Percentiles rank a stretch among this genome's conserved stretches.
Evolutionary conservation across 805 yeast species (phyloP).

Genomic region (Ascoidea tarda): DNA sequence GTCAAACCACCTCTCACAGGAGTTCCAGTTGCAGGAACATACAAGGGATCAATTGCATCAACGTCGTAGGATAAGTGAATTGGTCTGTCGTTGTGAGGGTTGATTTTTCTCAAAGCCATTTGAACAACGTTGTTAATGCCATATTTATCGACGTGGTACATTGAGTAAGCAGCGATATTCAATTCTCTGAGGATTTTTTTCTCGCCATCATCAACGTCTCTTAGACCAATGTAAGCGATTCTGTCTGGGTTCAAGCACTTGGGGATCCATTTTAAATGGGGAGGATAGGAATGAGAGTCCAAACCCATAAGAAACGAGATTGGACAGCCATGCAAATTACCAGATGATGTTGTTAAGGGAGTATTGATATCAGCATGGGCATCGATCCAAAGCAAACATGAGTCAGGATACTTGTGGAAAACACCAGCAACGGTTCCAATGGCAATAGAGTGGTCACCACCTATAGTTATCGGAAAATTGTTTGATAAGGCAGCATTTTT

Average conservation of each 20-base stretch:
- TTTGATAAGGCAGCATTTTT: conserved; percentile 30
- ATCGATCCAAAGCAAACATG: conserved; percentile 90
- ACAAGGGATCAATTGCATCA: conserved; percentile 91
- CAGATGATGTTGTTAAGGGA: conserved; percentile 67
- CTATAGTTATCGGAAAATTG: conserved; percentile 68
- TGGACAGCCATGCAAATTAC: conserved; percentile 95
- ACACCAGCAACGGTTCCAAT: conserved; percentile 87
- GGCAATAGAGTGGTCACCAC: conserved; percentile 96
- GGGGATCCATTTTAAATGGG: conserved; percentile 73
- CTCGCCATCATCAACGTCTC: conserved; percentile 88
- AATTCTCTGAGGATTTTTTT: conserved; percentile 55
- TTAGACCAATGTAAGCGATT: conserved; percentile 84
- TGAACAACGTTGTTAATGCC: conserved; percentile 88
- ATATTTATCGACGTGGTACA: conserved; percentile 91
- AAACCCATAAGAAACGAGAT: conserved; percentile 82
- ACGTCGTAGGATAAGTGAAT: conserved; percentile 89
- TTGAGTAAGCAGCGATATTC: conserved; percentile 74
- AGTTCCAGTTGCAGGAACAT: conserved; percentile 95
- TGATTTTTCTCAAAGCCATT: conserved; percentile 72
- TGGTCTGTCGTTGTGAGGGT: conserved; percentile 61
- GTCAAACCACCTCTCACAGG: conserved; percentile 95
- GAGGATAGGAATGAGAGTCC: conserved; percentile 52
- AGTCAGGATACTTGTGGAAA: conserved; percentile 64
- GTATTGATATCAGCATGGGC: conserved; percentile 98
- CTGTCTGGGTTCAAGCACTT: conserved; percentile 47